Conservation (phyloP, 1,284 basidiomycete species). For the Puccinia hordei region DNA sequence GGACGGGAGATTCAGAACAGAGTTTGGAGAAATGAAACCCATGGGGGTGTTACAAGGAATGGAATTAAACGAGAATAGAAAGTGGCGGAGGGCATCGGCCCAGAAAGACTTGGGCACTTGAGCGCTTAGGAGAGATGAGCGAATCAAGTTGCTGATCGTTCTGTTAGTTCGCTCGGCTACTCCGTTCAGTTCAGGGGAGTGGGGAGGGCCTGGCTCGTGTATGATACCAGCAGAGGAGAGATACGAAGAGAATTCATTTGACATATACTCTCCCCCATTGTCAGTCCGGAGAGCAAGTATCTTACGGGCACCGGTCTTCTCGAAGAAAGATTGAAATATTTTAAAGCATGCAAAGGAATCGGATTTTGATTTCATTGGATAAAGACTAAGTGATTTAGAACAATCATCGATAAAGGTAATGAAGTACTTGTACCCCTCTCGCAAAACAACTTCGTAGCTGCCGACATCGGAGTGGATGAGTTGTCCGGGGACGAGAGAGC, state of each 20-base stretch:
- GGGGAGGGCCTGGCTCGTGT: background rate
- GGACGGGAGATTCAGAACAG: background rate
- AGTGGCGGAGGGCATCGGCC: background rate
- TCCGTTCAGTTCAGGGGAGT: conserved; percentile 15
- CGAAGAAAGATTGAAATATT: conserved; percentile 56
- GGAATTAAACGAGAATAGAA: background rate
- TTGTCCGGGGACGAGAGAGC: background rate
- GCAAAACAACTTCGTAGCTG: background rate
- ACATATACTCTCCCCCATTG: conserved; percentile 10
- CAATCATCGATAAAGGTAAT: background rate
- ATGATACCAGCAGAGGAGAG: background rate
- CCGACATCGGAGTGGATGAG: conserved; percentile 17
- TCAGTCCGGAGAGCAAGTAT: background rate
- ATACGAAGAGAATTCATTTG: background rate
- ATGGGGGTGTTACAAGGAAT: background rate
- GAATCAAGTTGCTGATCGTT: background rate
- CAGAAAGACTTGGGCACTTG: background rate
- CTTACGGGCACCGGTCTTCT: conserved; percentile 53
- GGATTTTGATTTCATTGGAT: background rate
- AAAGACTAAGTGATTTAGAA: background rate
- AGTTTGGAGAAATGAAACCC: background rate
- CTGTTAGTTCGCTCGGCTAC: background rate
- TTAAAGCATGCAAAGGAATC: conserved; percentile 55
- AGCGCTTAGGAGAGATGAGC: background rate
- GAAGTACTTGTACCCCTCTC: background rate